A percentile compares a stretch with the other conserved stretches of the same genome.
Evolutionary conservation across 2,329 filamentous ascomycete genomes (phyloP).

Genomic region (Fusarium staphyleae): DNA sequence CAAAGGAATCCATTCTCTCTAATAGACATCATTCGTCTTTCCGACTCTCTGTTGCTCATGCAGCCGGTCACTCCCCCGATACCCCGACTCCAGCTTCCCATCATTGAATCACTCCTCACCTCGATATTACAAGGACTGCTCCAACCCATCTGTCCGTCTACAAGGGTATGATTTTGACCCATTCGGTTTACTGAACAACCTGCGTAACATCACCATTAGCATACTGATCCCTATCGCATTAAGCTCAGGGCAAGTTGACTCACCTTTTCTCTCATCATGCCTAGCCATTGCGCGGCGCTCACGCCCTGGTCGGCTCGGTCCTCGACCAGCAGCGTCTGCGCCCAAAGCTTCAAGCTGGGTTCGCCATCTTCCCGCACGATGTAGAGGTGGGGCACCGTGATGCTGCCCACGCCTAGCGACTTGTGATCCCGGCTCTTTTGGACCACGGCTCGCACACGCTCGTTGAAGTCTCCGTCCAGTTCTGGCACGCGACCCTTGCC

Average conservation of each 20-base stretch:
- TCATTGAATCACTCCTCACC: slow-evolving; percentile 32
- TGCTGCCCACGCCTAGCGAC: slow-evolving; percentile 88
- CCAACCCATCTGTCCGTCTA: slow-evolving; percentile 28
- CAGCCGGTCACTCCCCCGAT: slow-evolving; percentile 25
- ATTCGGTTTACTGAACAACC: slow-evolving; percentile 47
- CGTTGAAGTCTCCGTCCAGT: slow-evolving; percentile 95
- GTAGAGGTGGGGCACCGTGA: slow-evolving; percentile 91
- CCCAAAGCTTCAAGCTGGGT: slow-evolving; percentile 94
- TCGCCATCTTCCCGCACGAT: slow-evolving; percentile 95
- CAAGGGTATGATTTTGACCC: slow-evolving; percentile 20
- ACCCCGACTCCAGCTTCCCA: slow-evolving; percentile 35
- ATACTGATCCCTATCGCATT: not conserved
- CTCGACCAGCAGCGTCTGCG: slow-evolving; percentile 93
- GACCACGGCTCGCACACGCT: slow-evolving; percentile 86
- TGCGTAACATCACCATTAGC: slow-evolving; percentile 31
- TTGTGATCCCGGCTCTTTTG: slow-evolving; percentile 91
- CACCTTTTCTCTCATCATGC: slow-evolving; percentile 93
- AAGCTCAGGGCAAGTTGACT: slow-evolving; percentile 25
- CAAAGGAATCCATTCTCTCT: slow-evolving; percentile 38
- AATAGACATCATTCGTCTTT: slow-evolving; percentile 36
- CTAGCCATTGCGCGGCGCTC: slow-evolving; percentile 93
- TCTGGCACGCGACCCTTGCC: slow-evolving; percentile 89
- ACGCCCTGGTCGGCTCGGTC: slow-evolving; percentile 93
- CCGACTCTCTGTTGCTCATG: slow-evolving; percentile 28
- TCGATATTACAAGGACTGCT: slow-evolving; percentile 36